Conservation (phyloP, 768 basidiomycete genomes). For the Suillus alpinus region DNA sequence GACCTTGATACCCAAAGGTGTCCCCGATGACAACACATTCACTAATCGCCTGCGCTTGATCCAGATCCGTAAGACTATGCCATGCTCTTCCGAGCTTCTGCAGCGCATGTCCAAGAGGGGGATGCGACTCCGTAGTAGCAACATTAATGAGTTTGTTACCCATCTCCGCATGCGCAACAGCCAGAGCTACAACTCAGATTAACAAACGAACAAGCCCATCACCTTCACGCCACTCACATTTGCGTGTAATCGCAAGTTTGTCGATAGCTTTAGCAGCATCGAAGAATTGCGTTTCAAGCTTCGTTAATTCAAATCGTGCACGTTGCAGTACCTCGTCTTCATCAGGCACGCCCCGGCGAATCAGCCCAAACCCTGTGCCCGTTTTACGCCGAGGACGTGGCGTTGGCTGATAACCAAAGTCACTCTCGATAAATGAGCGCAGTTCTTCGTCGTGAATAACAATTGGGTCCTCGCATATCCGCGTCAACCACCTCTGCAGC, state of each 20-base stretch:
- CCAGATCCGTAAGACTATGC: constrained; percentile 86
- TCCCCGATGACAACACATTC: constrained; percentile 97
- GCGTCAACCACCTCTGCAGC: constrained; percentile 91
- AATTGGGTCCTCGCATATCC: constrained; percentile 91
- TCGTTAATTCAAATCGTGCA: constrained; percentile 89
- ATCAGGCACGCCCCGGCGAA: constrained; percentile 80
- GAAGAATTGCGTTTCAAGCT: constrained; percentile 88
- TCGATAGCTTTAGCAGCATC: constrained; percentile 91
- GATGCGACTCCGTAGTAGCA: constrained; percentile 85
- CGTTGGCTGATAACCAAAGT: constrained; percentile 93
- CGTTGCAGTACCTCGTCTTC: constrained; percentile 92
- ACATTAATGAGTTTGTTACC: constrained; percentile 91
- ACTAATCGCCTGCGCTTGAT: constrained; percentile 87
- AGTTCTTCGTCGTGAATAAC: constrained; percentile 89
- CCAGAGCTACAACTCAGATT: constrained; percentile 53
- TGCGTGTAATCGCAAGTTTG: constrained; percentile 74
- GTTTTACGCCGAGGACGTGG: constrained; percentile 72
- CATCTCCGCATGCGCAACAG: constrained; percentile 79
- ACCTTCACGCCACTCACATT: constrained; percentile 48
- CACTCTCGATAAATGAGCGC: constrained; percentile 92
- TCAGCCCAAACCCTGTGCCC: constrained; percentile 71
- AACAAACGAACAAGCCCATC: neutral
- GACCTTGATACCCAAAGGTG: constrained; percentile 90
- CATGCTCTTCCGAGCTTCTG: constrained; percentile 83
- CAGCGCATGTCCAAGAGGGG: constrained; percentile 77